A percentile compares a stretch with the other conserved stretches of the same genome.
Evolutionary conservation across 352 stramenopile genomes (phyloP).

Genomic region (Pythium periplocum): DNA sequence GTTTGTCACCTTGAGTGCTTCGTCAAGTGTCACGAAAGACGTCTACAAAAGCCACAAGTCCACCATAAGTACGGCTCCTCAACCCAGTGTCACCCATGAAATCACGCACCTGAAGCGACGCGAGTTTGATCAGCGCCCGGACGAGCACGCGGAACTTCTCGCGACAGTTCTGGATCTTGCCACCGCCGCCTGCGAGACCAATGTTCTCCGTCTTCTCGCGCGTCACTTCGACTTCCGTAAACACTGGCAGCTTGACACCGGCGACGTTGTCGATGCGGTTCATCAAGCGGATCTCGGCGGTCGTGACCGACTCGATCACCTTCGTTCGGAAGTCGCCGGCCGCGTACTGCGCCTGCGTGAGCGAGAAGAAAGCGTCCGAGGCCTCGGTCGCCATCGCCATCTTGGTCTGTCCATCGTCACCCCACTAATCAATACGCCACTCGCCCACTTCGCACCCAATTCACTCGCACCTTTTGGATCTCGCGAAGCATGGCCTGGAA

Average conservation of each 20-base stretch:
- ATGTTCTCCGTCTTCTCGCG: conserved; percentile 94
- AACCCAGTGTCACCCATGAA: too few species aligned
- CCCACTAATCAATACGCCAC: conserved; percentile 2
- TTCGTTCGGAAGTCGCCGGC: conserved; percentile 97
- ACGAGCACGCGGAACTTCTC: conserved; percentile 86
- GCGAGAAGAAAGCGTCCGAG: conserved; percentile 95
- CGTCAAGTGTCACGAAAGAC: conserved; percentile 98
- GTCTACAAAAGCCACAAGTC: conserved; percentile 76
- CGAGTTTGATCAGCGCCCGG: conserved; percentile 83
- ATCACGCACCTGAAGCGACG: conserved; percentile 63
- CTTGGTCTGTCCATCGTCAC: conserved; percentile 47
- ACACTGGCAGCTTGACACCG: conserved; percentile 98
- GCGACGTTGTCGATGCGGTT: conserved; percentile 99
- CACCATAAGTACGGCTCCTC: not conserved
- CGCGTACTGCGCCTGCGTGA: conserved; percentile 98
- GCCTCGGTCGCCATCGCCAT: conserved; percentile 87
- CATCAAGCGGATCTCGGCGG: conserved; percentile 93
- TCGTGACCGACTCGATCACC: conserved; percentile 95
- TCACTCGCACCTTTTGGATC: conserved; percentile 65
- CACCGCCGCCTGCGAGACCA: conserved; percentile 94
- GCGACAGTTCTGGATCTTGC: conserved; percentile 95
- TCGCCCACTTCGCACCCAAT: not conserved
- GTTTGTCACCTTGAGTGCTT: conserved; percentile 98
- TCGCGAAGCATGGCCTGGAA: conserved; percentile 86
- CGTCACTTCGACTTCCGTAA: conserved; percentile 95